A percentile compares a stretch with the other conserved stretches of the same genome.
Evolutionary conservation across 768 basidiomycete genomes (phyloP).

Genomic region (Naematelia encephala): DNA sequence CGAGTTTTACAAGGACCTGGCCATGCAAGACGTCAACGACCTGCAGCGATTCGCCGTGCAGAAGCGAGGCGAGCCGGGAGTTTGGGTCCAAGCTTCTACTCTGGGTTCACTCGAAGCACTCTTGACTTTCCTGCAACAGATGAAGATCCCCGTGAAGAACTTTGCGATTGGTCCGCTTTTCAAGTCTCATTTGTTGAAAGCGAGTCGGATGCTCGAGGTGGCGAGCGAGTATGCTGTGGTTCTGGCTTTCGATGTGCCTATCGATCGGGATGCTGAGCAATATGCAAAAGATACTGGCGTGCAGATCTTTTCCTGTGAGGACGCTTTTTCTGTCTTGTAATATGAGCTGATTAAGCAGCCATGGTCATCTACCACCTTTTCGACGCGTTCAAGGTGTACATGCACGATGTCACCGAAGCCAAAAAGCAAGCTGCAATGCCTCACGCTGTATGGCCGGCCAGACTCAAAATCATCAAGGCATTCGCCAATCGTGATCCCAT

Average conservation of each 20-base stretch:
- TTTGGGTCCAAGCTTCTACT: conserved; percentile 95
- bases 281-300: conserved; percentile 93
- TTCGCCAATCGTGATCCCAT: conserved; percentile 98
- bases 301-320: conserved; percentile 82
- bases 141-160: conserved; percentile 95
- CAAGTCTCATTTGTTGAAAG: conserved; percentile 89
- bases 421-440: conserved; percentile 87
- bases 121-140: conserved; percentile 86
- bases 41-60: conserved; percentile 88
- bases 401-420: conserved; percentile 85
- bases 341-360: conserved; percentile 56
- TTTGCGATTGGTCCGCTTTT: conserved; percentile 98
- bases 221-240: conserved; percentile 93
- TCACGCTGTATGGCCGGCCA: conserved; percentile 93
- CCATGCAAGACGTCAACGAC: conserved; percentile 92
- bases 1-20: conserved; percentile 86
- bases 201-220: conserved; percentile 71
- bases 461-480: conserved; percentile 84
- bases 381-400: conserved; percentile 92
- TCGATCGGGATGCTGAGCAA: conserved; percentile 89
- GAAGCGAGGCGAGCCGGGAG: conserved; percentile 72
- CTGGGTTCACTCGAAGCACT: conserved; percentile 95
- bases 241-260: conserved; percentile 90
- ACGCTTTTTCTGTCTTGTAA: background rate
- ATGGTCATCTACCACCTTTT: conserved; percentile 99